phyloP scores from a whole-genome alignment of 768 basidiomycete species.

The Macrolepiota fuliginosa region DNA sequence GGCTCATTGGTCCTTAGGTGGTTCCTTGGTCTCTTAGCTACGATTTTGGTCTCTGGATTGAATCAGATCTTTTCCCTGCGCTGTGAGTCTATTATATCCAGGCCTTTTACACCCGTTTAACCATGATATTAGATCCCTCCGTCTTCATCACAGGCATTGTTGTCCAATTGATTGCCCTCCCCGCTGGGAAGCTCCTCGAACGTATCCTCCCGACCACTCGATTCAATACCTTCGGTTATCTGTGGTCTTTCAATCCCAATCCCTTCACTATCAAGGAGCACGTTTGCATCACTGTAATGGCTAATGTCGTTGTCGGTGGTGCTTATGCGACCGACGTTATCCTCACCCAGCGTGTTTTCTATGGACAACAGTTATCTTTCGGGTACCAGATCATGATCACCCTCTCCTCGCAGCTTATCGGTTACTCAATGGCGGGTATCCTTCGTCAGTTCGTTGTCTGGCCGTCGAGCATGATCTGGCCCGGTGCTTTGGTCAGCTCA shows the following conservation, averaged over 20 bases:
- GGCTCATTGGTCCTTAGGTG: constrained; percentile 39
- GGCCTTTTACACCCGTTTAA: neutral
- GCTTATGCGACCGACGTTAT: constrained; percentile 72
- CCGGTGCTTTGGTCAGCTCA: constrained; percentile 79
- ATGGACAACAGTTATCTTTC: constrained; percentile 50
- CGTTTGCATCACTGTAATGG: constrained; percentile 80
- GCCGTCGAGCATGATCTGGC: constrained; percentile 88
- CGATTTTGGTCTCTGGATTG: constrained; percentile 51
- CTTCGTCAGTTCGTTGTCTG: constrained; percentile 83
- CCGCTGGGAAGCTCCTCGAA: constrained; percentile 70
- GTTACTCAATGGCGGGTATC: constrained; percentile 70
- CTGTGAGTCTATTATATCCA: constrained; percentile 39
- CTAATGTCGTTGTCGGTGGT: constrained; percentile 61
- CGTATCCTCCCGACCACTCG: constrained; percentile 59
- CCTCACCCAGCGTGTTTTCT: constrained; percentile 67
- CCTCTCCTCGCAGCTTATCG: constrained; percentile 64
- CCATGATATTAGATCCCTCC: constrained; percentile 49
- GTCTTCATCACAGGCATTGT: constrained; percentile 67
- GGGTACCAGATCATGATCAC: constrained; percentile 63
- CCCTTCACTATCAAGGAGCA: constrained; percentile 94
- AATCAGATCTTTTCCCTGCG: constrained; percentile 67
- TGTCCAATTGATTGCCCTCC: constrained; percentile 70
- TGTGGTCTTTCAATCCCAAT: constrained; percentile 76
- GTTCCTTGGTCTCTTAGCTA: constrained; percentile 66
- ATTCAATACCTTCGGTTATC: constrained; percentile 68